Percentiles rank a stretch among this genome's conserved stretches.
Evolutionary conservation across 176 grass and related monocot species (phyloP).

Genomic region (Raddia guianensis): DNA sequence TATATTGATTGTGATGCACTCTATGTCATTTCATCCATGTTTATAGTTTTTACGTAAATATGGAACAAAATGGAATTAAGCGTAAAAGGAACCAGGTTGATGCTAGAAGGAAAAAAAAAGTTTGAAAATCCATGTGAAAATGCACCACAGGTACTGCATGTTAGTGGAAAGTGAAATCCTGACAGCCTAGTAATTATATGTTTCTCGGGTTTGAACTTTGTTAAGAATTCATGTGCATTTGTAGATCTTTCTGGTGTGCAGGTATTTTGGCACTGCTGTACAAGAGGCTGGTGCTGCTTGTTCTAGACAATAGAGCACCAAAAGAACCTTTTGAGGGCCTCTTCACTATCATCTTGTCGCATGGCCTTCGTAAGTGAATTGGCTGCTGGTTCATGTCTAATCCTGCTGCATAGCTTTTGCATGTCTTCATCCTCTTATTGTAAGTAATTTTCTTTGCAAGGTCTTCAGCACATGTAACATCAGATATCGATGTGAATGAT

Average conservation of each 20-base stretch:
- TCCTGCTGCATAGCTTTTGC: constrained; percentile 62
- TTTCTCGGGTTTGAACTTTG: constrained; percentile 1
- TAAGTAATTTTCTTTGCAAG: constrained; percentile 61
- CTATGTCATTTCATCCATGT: not conserved
- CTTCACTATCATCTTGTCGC: constrained; percentile 63
- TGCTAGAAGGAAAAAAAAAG: not conserved
- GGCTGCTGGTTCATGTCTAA: constrained; percentile 51
- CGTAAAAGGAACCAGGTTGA: constrained; percentile 15
- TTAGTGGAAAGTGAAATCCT: constrained; percentile 1
- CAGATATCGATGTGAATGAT: constrained; percentile 61
- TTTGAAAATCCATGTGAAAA: not conserved
- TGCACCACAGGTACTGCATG: constrained; percentile 1
- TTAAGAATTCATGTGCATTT: constrained; percentile 33
- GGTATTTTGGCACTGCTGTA: constrained; percentile 39
- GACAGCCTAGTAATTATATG: constrained; percentile 20
- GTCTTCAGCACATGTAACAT: constrained; percentile 50
- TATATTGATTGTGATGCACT: constrained; percentile 7
- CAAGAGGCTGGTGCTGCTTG: constrained; percentile 45
- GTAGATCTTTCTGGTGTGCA: constrained; percentile 40
- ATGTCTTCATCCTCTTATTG: constrained; percentile 71
- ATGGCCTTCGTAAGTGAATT: constrained; percentile 35
- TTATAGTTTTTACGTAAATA: not conserved
- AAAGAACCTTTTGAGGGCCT: constrained; percentile 60
- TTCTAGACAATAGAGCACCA: constrained; percentile 41
- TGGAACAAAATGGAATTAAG: constrained; percentile 18